These are phyloP conservation scores for Tetrapisispora arboricola DNA, from an alignment of 805 yeast species.

Conservation along the genomic window DNA sequence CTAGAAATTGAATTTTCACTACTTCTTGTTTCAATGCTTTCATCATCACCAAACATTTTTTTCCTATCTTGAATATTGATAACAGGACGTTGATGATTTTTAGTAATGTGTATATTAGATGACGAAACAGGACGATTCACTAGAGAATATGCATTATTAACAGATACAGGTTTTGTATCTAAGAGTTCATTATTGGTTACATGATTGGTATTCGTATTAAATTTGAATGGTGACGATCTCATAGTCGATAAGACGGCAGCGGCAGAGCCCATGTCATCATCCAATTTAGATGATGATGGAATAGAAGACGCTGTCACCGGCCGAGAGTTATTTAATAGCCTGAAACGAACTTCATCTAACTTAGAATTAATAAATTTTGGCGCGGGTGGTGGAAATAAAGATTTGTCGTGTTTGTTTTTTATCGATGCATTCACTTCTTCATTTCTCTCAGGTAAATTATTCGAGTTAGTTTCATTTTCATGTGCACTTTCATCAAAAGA, in stretches of 20 bases:
- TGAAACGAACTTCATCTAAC: constrained; percentile 23
- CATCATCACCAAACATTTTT: constrained; percentile 1
- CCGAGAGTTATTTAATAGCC: constrained; percentile 21
- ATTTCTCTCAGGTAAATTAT: too few species aligned
- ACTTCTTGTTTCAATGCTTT: not conserved
- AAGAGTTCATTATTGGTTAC: too few species aligned
- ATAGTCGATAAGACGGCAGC: constrained; percentile 27
- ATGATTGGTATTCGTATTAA: constrained; percentile 6
- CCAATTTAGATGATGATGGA: constrained; percentile 6
- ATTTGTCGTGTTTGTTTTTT: constrained; percentile 6
- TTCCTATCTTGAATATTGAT: constrained; percentile 19
- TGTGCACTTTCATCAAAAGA: not conserved
- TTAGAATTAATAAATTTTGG: constrained; percentile 27
- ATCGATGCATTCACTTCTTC: not conserved
- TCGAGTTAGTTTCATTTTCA: not conserved
- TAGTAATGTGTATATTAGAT: constrained; percentile 11
- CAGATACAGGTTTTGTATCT: not conserved
- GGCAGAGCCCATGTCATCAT: constrained; percentile 24
- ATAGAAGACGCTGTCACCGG: constrained; percentile 4
- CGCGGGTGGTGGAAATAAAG: constrained; percentile 16
- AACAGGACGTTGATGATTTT: constrained; percentile 17
- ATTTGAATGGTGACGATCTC: constrained; percentile 27
- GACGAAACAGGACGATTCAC: constrained; percentile 24
- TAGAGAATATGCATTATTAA: constrained; percentile 5
- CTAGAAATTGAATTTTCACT: not conserved